Evolutionary conservation across 345 rosid species (phyloP), one percentile per base, ranked within the genome.

Genomic region (Rhodamnia argentea): DNA sequence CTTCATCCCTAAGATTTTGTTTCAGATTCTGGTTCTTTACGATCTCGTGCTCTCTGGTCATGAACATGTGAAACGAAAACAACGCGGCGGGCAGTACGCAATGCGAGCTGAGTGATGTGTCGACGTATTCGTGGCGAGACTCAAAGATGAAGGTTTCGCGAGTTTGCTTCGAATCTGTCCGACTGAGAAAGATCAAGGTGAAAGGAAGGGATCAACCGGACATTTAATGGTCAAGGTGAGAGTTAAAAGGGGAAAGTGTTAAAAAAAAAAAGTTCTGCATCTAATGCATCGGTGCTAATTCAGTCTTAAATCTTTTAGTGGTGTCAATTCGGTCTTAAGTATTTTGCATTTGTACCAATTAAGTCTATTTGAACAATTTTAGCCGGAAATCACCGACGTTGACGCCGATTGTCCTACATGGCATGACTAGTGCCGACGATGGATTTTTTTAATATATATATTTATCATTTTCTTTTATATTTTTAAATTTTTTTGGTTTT

Each of bases 341-440:
- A 37, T 37, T 52, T 52, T 52, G 15, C 0, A 13, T 52, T 12
- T 52, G 15, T 52, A 4, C 4, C 14, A 51, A 12, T 51, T 51
- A 1, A 51, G 15, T 52, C 15, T 1, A 13, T 52, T 5, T 1
- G 0, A 0, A 0, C 14, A 52, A 52, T 13, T 52, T 52, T 52
- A 15, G 12, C 0, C 10, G 15, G 53, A 52, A 52, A 52, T 52
- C 9, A 1, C 1, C 12, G 5, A 52, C 15, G 14, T 52, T 5
- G 15, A 13, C 4, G 15, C 14, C 5, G 5, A 10, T 5, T 13
- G 5, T 52, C 15, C 4, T 13, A 52, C 9, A 13, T 52, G 53
- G 53, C 15, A 4, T 2, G 52, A 12, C 14, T 51, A 11, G 52
- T 1, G 4, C 0, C 12, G 14, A 51, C 53, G 15, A 42, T 3